Percentiles rank a stretch among this genome's conserved stretches.
phyloP scores from a whole-genome alignment of 2,329 filamentous ascomycete species.

The Beauveria sp. region DNA sequence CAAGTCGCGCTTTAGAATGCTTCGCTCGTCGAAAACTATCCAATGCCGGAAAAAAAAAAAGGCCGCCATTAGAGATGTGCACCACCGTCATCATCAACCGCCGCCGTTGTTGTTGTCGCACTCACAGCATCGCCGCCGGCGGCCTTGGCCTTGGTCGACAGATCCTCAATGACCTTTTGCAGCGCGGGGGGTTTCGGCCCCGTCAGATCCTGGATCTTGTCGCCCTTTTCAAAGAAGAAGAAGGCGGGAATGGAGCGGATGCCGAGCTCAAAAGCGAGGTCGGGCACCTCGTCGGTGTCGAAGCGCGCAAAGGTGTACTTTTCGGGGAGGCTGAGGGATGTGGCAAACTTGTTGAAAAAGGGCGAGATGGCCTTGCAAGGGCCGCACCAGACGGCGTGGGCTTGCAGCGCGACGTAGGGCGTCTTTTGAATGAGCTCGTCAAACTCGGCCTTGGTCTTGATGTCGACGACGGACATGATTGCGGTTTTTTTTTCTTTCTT shows the following conservation, averaged over 20 bases:
- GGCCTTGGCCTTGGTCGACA: slow-evolving; percentile 21
- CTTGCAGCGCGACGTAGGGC: slow-evolving; percentile 48
- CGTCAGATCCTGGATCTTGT: slow-evolving; percentile 36
- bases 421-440: slow-evolving; percentile 38
- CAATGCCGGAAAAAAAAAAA: background rate
- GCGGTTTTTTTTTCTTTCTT: slow-evolving; percentile 5
- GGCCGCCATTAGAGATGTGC: background rate
- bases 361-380: slow-evolving; percentile 55
- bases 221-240: slow-evolving; percentile 50
- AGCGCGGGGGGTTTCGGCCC: slow-evolving; percentile 29
- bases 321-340: slow-evolving; percentile 26
- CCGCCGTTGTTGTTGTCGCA: slow-evolving; percentile 11
- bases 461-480: slow-evolving; percentile 28
- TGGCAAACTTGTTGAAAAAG: slow-evolving; percentile 41
- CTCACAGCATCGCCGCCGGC: slow-evolving; percentile 8
- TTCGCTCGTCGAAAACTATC: slow-evolving; percentile 18
- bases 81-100: slow-evolving; percentile 9
- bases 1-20: slow-evolving; percentile 14
- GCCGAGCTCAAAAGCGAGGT: slow-evolving; percentile 40
- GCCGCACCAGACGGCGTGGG: slow-evolving; percentile 53
- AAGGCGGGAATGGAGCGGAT: slow-evolving; percentile 53
- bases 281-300: slow-evolving; percentile 47
- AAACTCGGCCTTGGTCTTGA: slow-evolving; percentile 39
- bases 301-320: slow-evolving; percentile 49
- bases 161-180: slow-evolving; percentile 20